Percentiles rank a stretch among this genome's conserved stretches.
These are phyloP conservation scores for Hymenoscyphus linearis DNA, from an alignment of 2,329 filamentous ascomycete species.

Conservation along the genomic window DNA sequence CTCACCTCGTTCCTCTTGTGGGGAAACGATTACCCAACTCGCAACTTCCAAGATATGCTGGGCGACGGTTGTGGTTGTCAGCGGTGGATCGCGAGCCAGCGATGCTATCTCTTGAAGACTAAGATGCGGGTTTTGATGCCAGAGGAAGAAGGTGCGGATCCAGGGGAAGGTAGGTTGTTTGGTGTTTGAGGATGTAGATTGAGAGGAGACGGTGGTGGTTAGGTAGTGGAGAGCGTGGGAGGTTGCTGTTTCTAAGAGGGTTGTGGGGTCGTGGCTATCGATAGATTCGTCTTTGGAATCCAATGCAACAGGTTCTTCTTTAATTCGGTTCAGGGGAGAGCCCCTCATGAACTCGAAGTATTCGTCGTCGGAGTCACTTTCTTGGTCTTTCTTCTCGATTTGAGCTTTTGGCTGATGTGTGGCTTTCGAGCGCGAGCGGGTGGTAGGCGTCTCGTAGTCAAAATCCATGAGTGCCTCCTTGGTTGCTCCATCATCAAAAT, in stretches of 20 bases:
- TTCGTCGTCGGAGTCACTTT: not conserved
- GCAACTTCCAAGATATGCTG: conserved; percentile 55
- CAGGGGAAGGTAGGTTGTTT: conserved; percentile 25
- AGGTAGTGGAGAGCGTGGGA: not conserved
- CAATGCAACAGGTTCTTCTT: not conserved
- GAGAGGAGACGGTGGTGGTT: conserved; percentile 22
- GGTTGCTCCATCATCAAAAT: not conserved
- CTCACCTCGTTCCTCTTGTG: not conserved
- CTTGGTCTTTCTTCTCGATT: not conserved
- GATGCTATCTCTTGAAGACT: conserved; percentile 44
- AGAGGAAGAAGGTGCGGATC: conserved; percentile 59
- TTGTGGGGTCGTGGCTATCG: not conserved
- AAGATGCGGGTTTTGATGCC: conserved; percentile 50
- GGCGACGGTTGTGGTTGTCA: conserved; percentile 50
- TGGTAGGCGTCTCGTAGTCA: not conserved
- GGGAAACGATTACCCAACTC: conserved; percentile 37
- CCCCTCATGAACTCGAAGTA: not conserved
- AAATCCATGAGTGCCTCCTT: not conserved
- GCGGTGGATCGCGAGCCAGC: conserved; percentile 55
- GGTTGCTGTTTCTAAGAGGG: conserved; percentile 2
- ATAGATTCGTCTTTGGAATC: not conserved
- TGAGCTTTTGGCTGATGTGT: not conserved
- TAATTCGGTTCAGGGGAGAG: not conserved
- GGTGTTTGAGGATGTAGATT: conserved; percentile 11
- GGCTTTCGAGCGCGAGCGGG: not conserved